Evolutionary conservation across 768 basidiomycete genomes (phyloP).

Genomic region (Lactarius sp.): DNA sequence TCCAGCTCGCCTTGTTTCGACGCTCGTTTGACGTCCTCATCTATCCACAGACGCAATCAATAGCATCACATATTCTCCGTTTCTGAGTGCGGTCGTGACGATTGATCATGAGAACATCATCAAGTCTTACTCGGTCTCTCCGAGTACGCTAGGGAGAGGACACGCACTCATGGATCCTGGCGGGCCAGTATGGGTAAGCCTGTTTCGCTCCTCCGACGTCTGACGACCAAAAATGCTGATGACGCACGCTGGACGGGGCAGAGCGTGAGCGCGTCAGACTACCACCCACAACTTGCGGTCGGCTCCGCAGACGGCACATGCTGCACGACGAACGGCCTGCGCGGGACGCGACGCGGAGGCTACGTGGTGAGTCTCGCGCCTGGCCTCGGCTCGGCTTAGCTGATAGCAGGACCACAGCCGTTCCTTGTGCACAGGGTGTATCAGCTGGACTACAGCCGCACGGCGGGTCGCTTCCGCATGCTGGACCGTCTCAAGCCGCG

Average conservation of each 20-base stretch:
- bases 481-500: constrained; percentile 78
- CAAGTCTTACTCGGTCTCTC: constrained; percentile 68
- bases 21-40: constrained; percentile 1
- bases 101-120: constrained; percentile 80
- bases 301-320: constrained; percentile 82
- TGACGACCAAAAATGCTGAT: not conserved
- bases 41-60: constrained; percentile 59
- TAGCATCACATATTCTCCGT: constrained; percentile 60
- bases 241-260: constrained; percentile 30
- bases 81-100: constrained; percentile 64
- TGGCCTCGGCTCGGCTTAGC: not conserved
- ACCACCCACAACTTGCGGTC: constrained; percentile 80
- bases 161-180: constrained; percentile 67
- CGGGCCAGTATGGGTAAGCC: constrained; percentile 78
- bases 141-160: constrained; percentile 68
- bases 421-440: constrained; percentile 77
- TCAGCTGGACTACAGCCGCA: constrained; percentile 83
- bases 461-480: constrained; percentile 74
- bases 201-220: not conserved
- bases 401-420: constrained; percentile 42
- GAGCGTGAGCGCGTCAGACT: constrained; percentile 73
- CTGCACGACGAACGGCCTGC: constrained; percentile 64
- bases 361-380: constrained; percentile 49
- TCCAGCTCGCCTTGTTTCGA: constrained; percentile 1
- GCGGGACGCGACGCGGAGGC: constrained; percentile 64